Evolutionary conservation across 148 eudicot species (phyloP).

Genomic region (Amaranthus cruentus): DNA sequence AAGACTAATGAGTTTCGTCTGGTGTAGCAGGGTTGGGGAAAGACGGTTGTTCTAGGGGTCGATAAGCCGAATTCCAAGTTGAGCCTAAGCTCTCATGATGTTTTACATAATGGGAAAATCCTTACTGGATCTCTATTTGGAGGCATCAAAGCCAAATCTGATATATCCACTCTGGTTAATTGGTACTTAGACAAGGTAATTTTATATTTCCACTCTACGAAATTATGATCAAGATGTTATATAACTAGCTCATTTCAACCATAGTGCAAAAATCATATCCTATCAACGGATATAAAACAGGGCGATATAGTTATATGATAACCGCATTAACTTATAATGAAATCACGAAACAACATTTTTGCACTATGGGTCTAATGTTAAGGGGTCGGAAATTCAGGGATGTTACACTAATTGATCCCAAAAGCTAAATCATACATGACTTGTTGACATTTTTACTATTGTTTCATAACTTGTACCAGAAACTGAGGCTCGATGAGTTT

Average conservation of each 20-base stretch:
- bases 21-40: constrained; percentile 82
- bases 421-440: background rate
- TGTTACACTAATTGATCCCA: too few species aligned
- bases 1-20: background rate
- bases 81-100: constrained; percentile 44
- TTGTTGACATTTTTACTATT: background rate
- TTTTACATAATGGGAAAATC: constrained; percentile 47
- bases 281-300: too few species aligned
- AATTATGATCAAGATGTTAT: too few species aligned
- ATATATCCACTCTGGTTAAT: constrained; percentile 57
- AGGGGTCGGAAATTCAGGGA: too few species aligned
- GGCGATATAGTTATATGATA: too few species aligned
- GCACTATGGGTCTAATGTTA: too few species aligned
- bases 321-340: too few species aligned
- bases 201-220: background rate
- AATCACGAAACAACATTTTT: too few species aligned
- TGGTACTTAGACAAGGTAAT: constrained; percentile 76
- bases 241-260: too few species aligned
- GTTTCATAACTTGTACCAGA: constrained; percentile 22
- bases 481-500: constrained; percentile 42
- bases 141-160: constrained; percentile 78
- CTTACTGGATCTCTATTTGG: constrained; percentile 71
- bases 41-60: constrained; percentile 77
- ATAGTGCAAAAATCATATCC: too few species aligned
- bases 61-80: constrained; percentile 60